Conservation (phyloP, 2,329 filamentous ascomycete genomes). For the Beauveria caledonica region DNA sequence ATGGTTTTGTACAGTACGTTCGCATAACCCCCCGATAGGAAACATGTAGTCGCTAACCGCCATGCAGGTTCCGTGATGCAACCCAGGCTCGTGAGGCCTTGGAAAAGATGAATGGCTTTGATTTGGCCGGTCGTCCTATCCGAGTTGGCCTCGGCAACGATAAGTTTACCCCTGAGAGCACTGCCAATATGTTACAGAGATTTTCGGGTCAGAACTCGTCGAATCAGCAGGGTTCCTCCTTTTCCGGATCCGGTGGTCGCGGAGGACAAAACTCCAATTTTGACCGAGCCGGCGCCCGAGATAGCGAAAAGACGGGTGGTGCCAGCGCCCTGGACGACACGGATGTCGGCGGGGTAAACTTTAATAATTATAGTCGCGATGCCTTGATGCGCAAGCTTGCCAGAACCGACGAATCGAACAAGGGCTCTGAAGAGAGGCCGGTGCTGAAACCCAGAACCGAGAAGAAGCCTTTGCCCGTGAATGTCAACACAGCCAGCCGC, state of each 20-base stretch:
- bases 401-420: constrained; percentile 76
- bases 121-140: constrained; percentile 92
- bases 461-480: constrained; percentile 68
- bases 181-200: constrained; percentile 82
- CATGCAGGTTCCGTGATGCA: constrained; percentile 72
- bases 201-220: constrained; percentile 69
- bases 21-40: background rate
- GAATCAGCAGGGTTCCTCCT: constrained; percentile 80
- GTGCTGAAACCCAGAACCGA: constrained; percentile 72
- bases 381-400: constrained; percentile 98
- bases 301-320: constrained; percentile 82
- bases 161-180: constrained; percentile 98
- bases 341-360: constrained; percentile 96
- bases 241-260: constrained; percentile 83
- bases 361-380: constrained; percentile 98
- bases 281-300: constrained; percentile 80
- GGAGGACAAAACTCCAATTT: constrained; percentile 80
- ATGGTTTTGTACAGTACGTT: constrained; percentile 89
- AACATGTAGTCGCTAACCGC: constrained; percentile 25
- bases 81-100: constrained; percentile 87
- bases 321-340: constrained; percentile 95
- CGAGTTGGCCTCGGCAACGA: constrained; percentile 98
- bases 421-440: constrained; percentile 60
- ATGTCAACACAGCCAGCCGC: constrained; percentile 84
- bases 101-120: constrained; percentile 99